Percentiles rank a stretch among this genome's conserved stretches.
phyloP scores from a whole-genome alignment of 2,329 filamentous ascomycete species.

The Sclerotinia borealis region DNA sequence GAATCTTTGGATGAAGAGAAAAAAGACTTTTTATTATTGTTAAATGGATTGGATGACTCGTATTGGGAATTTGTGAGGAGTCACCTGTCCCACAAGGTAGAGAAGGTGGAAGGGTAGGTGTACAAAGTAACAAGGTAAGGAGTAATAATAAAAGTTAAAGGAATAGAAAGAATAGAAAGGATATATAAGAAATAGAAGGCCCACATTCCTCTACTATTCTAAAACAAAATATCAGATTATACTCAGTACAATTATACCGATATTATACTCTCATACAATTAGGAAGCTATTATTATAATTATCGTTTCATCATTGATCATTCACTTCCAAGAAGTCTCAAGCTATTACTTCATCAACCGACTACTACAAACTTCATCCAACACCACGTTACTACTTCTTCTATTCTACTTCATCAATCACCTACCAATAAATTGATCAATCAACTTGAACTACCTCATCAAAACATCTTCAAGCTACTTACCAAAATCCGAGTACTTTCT shows the following conservation, averaged over 20 bases:
- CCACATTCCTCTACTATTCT: neutral
- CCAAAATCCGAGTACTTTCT: neutral
- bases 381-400: neutral
- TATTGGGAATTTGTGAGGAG: slow-evolving; percentile 2
- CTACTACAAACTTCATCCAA: neutral
- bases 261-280: neutral
- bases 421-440: too few relatives aligned
- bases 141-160: neutral
- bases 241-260: too few relatives aligned
- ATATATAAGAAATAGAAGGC: neutral
- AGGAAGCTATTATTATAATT: neutral
- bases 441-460: neutral
- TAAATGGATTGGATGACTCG: slow-evolving; percentile 8
- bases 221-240: neutral
- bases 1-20: neutral
- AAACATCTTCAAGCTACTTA: neutral
- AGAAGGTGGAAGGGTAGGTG: too few relatives aligned
- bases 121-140: neutral
- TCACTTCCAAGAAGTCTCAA: neutral
- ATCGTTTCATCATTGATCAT: neutral
- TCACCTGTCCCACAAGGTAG: slow-evolving; percentile 3
- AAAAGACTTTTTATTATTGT: neutral
- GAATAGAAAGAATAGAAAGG: neutral
- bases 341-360: too few relatives aligned
- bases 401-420: neutral